Conservation (phyloP, 2,329 filamentous ascomycete species). For the Dendrostoma leiphaemia region DNA sequence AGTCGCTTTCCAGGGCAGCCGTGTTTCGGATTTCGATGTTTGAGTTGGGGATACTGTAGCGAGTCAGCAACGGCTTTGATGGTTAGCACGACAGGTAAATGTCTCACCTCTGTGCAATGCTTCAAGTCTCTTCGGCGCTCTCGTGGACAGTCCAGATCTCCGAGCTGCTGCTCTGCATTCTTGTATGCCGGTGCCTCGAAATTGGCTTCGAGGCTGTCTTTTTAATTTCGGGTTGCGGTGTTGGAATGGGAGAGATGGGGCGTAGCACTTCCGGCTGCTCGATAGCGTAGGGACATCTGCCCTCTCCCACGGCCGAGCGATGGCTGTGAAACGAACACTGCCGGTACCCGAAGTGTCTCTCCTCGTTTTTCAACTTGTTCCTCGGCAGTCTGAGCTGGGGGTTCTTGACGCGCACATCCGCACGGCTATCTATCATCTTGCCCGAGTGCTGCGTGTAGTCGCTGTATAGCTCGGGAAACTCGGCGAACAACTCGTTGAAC, state of each 20-base stretch:
- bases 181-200: neutral
- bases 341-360: constrained; percentile 59
- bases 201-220: neutral
- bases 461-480: constrained; percentile 45
- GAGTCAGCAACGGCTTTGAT: neutral
- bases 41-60: neutral
- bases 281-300: constrained; percentile 46
- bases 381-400: constrained; percentile 57
- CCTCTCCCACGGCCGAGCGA: constrained; percentile 51
- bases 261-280: constrained; percentile 4
- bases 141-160: constrained; percentile 16
- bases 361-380: constrained; percentile 54
- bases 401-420: constrained; percentile 57
- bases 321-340: constrained; percentile 62
- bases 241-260: constrained; percentile 6
- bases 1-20: too few relatives aligned
- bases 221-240: neutral
- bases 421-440: constrained; percentile 50
- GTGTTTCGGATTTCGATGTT: neutral
- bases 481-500: constrained; percentile 17
- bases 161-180: constrained; percentile 1
- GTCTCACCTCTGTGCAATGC: neutral
- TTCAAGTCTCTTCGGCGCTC: constrained; percentile 17
- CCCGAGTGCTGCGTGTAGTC: constrained; percentile 52
- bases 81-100: neutral